These are phyloP conservation scores for Helicostylum pulchrum DNA, from an alignment of 192 early-diverging fungal genomes.

Conservation along the genomic window DNA sequence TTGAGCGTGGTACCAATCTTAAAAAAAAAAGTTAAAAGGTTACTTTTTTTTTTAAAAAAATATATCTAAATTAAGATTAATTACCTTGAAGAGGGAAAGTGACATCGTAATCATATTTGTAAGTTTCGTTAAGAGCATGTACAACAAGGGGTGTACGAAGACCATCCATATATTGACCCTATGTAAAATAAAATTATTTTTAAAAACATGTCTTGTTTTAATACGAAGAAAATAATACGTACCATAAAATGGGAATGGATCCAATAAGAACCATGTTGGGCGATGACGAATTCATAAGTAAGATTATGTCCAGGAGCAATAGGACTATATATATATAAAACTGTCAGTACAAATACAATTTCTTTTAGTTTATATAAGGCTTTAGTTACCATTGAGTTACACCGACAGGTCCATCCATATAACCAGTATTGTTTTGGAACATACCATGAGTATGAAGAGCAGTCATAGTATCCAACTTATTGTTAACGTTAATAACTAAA, in stretches of 20 bases:
- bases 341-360: not conserved
- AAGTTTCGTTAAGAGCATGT: constrained; percentile 41
- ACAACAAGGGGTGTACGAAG: constrained; percentile 37
- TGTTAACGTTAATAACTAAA: constrained; percentile 46
- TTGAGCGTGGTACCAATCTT: constrained; percentile 59
- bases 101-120: constrained; percentile 68
- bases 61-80: not conserved
- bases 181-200: not conserved
- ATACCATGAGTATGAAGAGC: constrained; percentile 55
- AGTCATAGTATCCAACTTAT: constrained; percentile 34
- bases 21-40: constrained; percentile 2
- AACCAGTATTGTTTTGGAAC: constrained; percentile 48
- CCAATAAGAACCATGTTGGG: constrained; percentile 62
- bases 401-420: constrained; percentile 46
- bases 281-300: constrained; percentile 67
- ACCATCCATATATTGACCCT: constrained; percentile 43
- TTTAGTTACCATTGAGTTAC: constrained; percentile 56
- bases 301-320: constrained; percentile 72
- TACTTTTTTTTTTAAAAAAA: constrained; percentile 2
- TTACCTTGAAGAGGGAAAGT: constrained; percentile 59
- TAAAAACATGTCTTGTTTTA: not conserved
- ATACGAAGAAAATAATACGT: not conserved
- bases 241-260: constrained; percentile 48
- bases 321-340: constrained; percentile 35
- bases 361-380: not conserved